phyloP scores from a whole-genome alignment of 352 stramenopile species.

The Globisporangium lucens region DNA sequence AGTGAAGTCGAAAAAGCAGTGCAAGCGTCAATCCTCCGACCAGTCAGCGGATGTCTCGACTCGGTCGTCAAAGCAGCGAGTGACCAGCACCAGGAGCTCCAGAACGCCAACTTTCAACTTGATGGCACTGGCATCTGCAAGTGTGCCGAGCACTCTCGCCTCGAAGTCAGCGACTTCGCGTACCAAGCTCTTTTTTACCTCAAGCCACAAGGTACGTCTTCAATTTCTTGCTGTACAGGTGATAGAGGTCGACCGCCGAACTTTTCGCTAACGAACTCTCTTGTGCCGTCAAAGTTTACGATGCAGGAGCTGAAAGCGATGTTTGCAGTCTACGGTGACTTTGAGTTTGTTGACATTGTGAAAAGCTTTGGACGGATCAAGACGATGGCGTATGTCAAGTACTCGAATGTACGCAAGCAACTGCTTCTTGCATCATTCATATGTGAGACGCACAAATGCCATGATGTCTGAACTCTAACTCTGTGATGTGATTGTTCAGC shows the following conservation, averaged over 20 bases:
- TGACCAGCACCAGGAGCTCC: slow-evolving; percentile 19
- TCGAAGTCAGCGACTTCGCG: background rate
- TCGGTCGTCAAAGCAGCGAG: slow-evolving; percentile 40
- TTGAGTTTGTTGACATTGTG: slow-evolving; percentile 62
- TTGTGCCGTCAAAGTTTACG: slow-evolving; percentile 45
- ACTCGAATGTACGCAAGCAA: slow-evolving; percentile 41
- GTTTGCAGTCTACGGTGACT: slow-evolving; percentile 77
- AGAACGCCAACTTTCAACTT: slow-evolving; percentile 17
- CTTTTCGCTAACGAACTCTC: background rate
- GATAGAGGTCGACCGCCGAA: background rate
- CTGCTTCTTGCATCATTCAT: too few species aligned
- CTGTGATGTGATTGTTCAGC: slow-evolving; percentile 20
- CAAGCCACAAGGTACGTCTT: slow-evolving; percentile 57
- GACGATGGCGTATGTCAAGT: slow-evolving; percentile 84
- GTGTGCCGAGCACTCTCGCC: slow-evolving; percentile 2
- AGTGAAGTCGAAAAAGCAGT: slow-evolving; percentile 39
- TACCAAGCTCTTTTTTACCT: slow-evolving; percentile 68
- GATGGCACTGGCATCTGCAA: slow-evolving; percentile 12
- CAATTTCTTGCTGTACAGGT: background rate
- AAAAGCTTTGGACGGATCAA: slow-evolving; percentile 79
- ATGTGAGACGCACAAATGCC: background rate
- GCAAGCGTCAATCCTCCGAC: slow-evolving; percentile 50
- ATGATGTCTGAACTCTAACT: background rate
- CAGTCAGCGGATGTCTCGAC: slow-evolving; percentile 30
- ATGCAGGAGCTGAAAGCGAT: slow-evolving; percentile 77